Percentiles rank a stretch among this genome's conserved stretches.
Conservation (phyloP, 768 basidiomycete species). For the Podaxis sp. region DNA sequence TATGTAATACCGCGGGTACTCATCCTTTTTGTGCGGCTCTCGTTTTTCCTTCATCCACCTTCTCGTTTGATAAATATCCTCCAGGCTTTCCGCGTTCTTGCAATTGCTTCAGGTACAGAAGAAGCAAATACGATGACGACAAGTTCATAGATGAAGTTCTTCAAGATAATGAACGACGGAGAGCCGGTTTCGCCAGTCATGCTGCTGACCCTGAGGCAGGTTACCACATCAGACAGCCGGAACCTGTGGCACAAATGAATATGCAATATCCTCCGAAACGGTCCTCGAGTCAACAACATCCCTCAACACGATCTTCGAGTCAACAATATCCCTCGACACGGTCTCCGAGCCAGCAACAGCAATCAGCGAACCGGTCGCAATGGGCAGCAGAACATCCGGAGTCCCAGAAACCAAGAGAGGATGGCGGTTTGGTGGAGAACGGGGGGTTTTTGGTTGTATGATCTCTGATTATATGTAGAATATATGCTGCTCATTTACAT, state of each 20-base stretch:
- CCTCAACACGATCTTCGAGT: neutral
- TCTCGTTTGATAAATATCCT: neutral
- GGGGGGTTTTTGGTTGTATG: neutral
- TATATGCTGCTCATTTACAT: neutral
- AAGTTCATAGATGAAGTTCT: conserved; percentile 7
- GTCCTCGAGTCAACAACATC: neutral
- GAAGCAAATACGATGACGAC: conserved; percentile 4
- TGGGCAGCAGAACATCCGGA: neutral
- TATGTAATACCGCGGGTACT: conserved; percentile 1
- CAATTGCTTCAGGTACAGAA: neutral
- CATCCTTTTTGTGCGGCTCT: neutral
- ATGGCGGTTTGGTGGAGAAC: neutral
- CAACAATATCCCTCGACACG: neutral
- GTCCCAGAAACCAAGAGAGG: neutral
- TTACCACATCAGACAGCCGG: conserved; percentile 1
- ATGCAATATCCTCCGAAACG: neutral
- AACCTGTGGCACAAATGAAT: conserved; percentile 6
- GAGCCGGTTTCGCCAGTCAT: neutral
- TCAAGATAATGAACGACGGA: neutral
- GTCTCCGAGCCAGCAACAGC: neutral
- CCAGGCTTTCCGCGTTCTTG: conserved; percentile 3
- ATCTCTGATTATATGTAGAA: neutral
- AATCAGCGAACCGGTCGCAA: neutral
- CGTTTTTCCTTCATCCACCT: neutral
- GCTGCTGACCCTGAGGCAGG: neutral